Conservation (phyloP, 2,329 filamentous ascomycete species). For the Talaromyces sp. region DNA sequence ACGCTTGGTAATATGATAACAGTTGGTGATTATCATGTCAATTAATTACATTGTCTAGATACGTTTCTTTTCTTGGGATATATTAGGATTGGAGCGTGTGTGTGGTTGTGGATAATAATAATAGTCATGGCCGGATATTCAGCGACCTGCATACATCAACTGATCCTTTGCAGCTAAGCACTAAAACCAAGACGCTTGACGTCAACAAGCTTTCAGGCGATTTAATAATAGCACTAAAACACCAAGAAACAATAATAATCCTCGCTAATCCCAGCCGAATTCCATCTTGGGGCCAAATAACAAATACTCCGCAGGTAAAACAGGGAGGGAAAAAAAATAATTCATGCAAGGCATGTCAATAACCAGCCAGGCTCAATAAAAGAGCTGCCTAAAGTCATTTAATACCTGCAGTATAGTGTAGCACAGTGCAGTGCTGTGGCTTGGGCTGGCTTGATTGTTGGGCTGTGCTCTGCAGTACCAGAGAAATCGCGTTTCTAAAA, state of each 20-base stretch:
- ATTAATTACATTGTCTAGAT: not conserved
- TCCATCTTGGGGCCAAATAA: not conserved
- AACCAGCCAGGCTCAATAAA: not conserved
- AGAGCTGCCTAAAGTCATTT: not conserved
- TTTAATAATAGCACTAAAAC: not conserved
- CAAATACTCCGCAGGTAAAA: not conserved
- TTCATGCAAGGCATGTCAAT: not conserved
- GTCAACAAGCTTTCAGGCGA: not conserved
- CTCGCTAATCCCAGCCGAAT: not conserved
- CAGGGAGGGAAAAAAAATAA: not conserved
- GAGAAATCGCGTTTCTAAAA: not conserved
- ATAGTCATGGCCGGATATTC: not conserved
- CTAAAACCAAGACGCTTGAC: not conserved
- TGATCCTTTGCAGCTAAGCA: not conserved
- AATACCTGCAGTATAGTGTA: not conserved
- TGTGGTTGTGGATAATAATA: not conserved
- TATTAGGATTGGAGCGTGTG: not conserved
- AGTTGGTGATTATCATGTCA: not conserved
- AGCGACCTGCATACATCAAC: not conserved
- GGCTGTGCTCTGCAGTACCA: not conserved
- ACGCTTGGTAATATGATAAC: slow-evolving; percentile 33
- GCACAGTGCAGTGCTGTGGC: not conserved
- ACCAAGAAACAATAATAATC: not conserved
- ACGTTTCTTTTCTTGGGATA: not conserved
- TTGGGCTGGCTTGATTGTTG: not conserved